Evolutionary conservation across 169 alveolate species (phyloP).

Genomic region (Neospora caninum): DNA sequence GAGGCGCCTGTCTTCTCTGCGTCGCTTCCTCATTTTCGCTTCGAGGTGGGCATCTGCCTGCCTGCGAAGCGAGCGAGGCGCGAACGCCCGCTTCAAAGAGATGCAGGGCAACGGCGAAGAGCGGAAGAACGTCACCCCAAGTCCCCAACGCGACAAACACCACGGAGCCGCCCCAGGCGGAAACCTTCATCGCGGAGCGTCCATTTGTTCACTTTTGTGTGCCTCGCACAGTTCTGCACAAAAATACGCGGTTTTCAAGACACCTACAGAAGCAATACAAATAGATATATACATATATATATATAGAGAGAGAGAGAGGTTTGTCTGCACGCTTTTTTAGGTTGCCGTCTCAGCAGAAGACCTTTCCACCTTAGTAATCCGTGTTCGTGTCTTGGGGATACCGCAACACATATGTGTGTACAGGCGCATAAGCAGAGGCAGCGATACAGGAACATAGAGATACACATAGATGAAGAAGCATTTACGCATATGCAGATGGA

Average conservation of each 20-base stretch:
- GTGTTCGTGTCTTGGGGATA: too few species aligned
- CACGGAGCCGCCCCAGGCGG: neutral
- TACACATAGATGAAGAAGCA: too few species aligned
- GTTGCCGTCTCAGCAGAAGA: too few species aligned
- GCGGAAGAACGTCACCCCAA: slow-evolving; percentile 12
- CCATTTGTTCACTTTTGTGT: neutral
- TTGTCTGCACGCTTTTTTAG: too few species aligned
- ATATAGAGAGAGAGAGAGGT: too few species aligned
- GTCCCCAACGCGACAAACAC: neutral
- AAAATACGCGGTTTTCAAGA: neutral
- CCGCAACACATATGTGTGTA: too few species aligned
- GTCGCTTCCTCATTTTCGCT: neutral
- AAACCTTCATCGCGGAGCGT: neutral
- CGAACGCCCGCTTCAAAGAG: neutral
- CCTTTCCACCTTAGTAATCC: too few species aligned
- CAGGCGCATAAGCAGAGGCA: too few species aligned
- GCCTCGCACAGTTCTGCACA: neutral
- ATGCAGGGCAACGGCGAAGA: neutral
- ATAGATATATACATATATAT: too few species aligned
- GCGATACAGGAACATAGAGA: too few species aligned
- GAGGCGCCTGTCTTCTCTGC: neutral
- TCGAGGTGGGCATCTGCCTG: neutral
- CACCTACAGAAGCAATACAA: too few species aligned
- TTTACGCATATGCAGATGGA: too few species aligned
- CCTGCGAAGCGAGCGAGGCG: neutral